A percentile compares a stretch with the other conserved stretches of the same genome.
These are phyloP conservation scores for Kuraishia piskuri DNA, from an alignment of 805 yeast species.

Conservation along the genomic window DNA sequence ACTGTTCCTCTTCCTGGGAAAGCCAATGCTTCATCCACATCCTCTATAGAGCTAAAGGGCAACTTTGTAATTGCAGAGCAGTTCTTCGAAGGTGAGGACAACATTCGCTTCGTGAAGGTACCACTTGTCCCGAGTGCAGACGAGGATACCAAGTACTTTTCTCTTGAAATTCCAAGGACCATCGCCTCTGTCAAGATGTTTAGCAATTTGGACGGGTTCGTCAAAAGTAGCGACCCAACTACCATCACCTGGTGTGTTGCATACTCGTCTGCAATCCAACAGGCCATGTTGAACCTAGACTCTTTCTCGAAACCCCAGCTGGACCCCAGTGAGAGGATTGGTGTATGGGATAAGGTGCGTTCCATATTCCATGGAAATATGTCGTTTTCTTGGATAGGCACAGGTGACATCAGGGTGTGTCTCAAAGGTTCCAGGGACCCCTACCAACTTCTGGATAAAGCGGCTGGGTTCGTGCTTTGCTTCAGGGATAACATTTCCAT, in stretches of 20 bases:
- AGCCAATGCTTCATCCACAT: neutral
- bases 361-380: constrained; percentile 64
- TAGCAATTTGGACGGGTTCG: constrained; percentile 47
- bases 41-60: constrained; percentile 39
- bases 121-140: constrained; percentile 46
- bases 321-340: constrained; percentile 78
- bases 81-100: constrained; percentile 37
- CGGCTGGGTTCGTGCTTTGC: constrained; percentile 71
- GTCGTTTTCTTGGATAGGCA: constrained; percentile 41
- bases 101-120: constrained; percentile 51
- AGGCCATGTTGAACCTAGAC: constrained; percentile 68
- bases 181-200: constrained; percentile 67
- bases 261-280: constrained; percentile 77
- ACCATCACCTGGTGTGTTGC: constrained; percentile 80
- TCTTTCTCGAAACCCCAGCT: constrained; percentile 83
- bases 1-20: constrained; percentile 18
- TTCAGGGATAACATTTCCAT: constrained; percentile 59
- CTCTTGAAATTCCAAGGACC: constrained; percentile 64
- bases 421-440: constrained; percentile 78
- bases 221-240: constrained; percentile 50
- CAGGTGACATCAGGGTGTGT: constrained; percentile 45
- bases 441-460: constrained; percentile 52
- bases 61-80: constrained; percentile 65
- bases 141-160: constrained; percentile 30
- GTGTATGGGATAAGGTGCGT: constrained; percentile 89